A percentile compares a stretch with the other conserved stretches of the same genome.
Evolutionary conservation across 2,329 filamentous ascomycete genomes (phyloP).

Genomic region (Cryphonectria carpinicola): DNA sequence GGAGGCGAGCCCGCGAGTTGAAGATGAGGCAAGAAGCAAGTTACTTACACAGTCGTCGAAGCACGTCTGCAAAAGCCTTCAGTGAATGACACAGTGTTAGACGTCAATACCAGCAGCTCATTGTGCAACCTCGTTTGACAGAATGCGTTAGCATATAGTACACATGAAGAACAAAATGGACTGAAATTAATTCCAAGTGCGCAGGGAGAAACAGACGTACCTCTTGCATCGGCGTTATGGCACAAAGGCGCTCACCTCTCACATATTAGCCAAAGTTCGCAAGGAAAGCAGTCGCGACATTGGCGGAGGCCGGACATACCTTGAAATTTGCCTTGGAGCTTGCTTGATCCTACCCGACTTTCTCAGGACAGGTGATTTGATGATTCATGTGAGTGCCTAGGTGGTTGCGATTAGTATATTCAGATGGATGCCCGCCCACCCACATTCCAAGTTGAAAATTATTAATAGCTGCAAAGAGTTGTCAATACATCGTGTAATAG

Average conservation of each 20-base stretch:
- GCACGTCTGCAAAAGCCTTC: too few species aligned
- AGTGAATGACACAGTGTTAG: too few species aligned
- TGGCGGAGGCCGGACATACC: not conserved
- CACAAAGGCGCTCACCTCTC: not conserved
- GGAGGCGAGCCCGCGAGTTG: too few species aligned
- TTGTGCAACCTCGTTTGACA: not conserved
- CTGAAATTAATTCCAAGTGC: too few species aligned
- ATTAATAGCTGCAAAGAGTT: not conserved
- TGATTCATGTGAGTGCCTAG: not conserved
- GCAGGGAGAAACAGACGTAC: not conserved
- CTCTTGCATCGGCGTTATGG: not conserved
- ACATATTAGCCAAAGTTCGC: not conserved
- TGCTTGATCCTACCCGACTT: not conserved
- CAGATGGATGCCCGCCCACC: not conserved
- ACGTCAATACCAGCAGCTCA: too few species aligned
- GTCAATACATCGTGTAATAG: not conserved
- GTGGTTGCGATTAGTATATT: not conserved
- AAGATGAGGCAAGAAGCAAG: too few species aligned
- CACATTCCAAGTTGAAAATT: not conserved
- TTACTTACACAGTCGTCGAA: too few species aligned
- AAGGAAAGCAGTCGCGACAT: not conserved
- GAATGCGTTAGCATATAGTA: not conserved
- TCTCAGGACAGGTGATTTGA: not conserved
- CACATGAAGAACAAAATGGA: too few species aligned
- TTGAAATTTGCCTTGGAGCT: not conserved